Percentiles rank a stretch among this genome's conserved stretches.
phyloP scores from a whole-genome alignment of 306 rosid genomes.

The Cucurbita argyrosperma region DNA sequence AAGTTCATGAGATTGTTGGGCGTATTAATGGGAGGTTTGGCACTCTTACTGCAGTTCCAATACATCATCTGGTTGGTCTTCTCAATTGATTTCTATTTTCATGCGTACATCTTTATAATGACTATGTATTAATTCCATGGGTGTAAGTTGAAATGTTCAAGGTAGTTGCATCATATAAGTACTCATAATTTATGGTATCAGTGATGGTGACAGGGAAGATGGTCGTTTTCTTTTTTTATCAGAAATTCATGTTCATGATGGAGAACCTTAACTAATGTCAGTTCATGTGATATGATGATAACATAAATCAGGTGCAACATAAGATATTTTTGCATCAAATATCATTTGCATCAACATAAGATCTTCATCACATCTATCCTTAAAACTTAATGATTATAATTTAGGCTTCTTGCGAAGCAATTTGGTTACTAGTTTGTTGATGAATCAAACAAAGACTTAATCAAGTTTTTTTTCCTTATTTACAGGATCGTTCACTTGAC shows the following conservation, averaged over 20 bases:
- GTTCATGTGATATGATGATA: not conserved
- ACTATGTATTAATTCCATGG: not conserved
- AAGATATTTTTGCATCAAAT: not conserved
- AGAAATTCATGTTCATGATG: not conserved
- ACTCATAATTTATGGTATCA: not conserved
- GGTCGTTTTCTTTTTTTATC: not conserved
- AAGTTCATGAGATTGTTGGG: slow-evolving; percentile 96
- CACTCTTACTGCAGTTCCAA: slow-evolving; percentile 86
- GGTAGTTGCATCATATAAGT: not conserved
- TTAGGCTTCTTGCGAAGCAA: not conserved
- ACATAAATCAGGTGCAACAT: not conserved
- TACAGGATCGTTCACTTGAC: slow-evolving; percentile 97
- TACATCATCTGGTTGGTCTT: slow-evolving; percentile 83
- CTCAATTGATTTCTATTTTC: slow-evolving; percentile 9
- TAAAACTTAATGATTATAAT: not conserved
- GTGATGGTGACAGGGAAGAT: not conserved
- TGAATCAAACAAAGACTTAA: not conserved
- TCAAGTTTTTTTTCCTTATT: slow-evolving; percentile 14
- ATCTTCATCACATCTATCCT: not conserved
- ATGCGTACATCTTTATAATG: not conserved
- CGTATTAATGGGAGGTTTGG: slow-evolving; percentile 98
- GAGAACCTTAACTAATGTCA: not conserved
- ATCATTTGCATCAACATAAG: not conserved
- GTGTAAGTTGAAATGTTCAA: slow-evolving; percentile 11
- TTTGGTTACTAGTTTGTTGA: not conserved